Evolutionary conservation across 2,329 filamentous ascomycete species (phyloP), one percentile per base, ranked within the genome.

Genomic region (Beauveria rudraprayagi): DNA sequence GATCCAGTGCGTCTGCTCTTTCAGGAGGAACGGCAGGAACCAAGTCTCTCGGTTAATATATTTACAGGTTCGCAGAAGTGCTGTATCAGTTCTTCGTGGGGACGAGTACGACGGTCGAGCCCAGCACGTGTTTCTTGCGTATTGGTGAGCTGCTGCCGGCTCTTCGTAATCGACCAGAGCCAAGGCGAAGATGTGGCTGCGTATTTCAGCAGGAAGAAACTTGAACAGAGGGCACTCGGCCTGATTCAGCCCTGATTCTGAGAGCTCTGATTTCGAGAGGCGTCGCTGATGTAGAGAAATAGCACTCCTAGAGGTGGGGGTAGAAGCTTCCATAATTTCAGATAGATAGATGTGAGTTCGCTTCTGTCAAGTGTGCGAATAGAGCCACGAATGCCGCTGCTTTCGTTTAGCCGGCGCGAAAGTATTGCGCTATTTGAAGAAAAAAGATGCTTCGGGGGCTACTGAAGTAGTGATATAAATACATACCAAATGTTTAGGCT

Each of bases 201-300:
- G 77, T 16, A 84, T 65, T 66, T 84, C 74, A 0, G 82, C 73
- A 0, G 82, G 80, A 0, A 83, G 66, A 1, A 63, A 17, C 1
- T 60, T 46, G 64, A 77, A 79, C 0, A 80, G 66, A 9, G 19
- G 19, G 11, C 50, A 53, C 10, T 24, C 11, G 34, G 19, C 19
- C 34, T 53, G 50, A 17, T 41, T 5, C 30, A 24, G 30, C 7
- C 17, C 50, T 4, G 30, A 17, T n/a, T 34, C 22, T 26, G 24
- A 26, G 24, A 26, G 24, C 24, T 26, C 24, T 26, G 24, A 5
- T 26, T 26, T 3, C 17, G 50, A 22, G 30, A 24, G 24, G 4
- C 37, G 30, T 40, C n/a, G 30, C 30, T 11, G 30, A 40, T 53
- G 50, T 9, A 53, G n/a, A 40, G 50, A 34, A 37, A 30, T 30